Evolutionary conservation across 208 protist genomes (phyloP).

Genomic region (Acanthamoeba triangularis): DNA sequence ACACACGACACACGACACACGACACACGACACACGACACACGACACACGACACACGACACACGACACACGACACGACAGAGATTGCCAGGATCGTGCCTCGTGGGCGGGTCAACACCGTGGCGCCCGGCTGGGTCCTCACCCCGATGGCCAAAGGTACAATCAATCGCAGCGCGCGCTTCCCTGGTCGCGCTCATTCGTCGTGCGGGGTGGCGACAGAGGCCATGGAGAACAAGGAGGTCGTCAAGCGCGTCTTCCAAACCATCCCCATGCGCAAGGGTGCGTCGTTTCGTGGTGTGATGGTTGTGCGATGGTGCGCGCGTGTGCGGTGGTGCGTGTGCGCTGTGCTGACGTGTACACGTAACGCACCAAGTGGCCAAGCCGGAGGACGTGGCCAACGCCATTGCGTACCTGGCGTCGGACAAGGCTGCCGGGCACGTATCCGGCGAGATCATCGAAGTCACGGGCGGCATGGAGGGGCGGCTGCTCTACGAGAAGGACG

Average conservation of each 20-base stretch:
- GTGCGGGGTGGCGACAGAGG: not conserved
- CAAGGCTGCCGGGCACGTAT: conserved; percentile 27
- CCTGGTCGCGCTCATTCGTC: not conserved
- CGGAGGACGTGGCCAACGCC: conserved; percentile 52
- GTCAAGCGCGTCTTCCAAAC: conserved; percentile 56
- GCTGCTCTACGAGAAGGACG: conserved; percentile 55
- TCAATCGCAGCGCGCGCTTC: not conserved
- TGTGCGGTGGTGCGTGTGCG: no score
- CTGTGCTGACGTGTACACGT: no score
- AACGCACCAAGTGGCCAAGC: conserved; percentile 40
- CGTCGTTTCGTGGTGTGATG: not conserved
- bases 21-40: not conserved
- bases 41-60: not conserved
- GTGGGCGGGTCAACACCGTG: conserved; percentile 46
- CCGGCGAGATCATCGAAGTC: conserved; percentile 52
- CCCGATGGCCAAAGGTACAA: conserved; percentile 54
- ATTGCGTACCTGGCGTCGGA: conserved; percentile 19
- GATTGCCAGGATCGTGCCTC: conserved; percentile 34
- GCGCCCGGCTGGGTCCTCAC: conserved; percentile 60
- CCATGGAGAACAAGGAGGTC: conserved; percentile 58
- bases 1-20: not conserved
- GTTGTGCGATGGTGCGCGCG: no score
- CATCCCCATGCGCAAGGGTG: conserved; percentile 60
- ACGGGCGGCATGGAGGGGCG: conserved; percentile 68
- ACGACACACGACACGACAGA: not conserved